phyloP scores from a whole-genome alignment of 345 rosid genomes.

The Dipteronia dyeriana region DNA sequence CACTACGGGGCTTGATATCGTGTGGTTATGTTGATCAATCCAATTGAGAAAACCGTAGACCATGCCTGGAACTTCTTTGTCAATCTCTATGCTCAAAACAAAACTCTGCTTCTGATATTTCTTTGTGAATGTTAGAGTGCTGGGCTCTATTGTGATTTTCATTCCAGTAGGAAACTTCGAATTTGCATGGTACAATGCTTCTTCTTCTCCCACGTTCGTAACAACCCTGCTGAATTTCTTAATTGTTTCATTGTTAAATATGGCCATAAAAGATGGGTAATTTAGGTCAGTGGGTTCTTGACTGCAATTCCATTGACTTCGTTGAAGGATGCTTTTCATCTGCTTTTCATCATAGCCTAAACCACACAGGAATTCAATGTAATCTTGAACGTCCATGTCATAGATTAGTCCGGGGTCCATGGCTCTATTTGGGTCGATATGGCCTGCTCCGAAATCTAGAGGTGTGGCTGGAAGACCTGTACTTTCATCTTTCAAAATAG shows the following conservation, averaged over 20 bases:
- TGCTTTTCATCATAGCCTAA: constrained; percentile 34
- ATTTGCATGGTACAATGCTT: constrained; percentile 23
- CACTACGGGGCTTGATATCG: constrained; percentile 41
- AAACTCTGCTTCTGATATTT: constrained; percentile 20
- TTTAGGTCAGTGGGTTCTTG: constrained; percentile 24
- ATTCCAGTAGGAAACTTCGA: constrained; percentile 14
- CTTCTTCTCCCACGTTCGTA: constrained; percentile 32
- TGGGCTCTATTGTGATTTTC: constrained; percentile 21
- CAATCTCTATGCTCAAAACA: constrained; percentile 19
- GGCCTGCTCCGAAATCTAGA: constrained; percentile 42
- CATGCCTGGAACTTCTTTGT: neutral
- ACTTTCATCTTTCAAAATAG: constrained; percentile 20
- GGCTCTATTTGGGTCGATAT: constrained; percentile 42
- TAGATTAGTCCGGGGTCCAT: constrained; percentile 48
- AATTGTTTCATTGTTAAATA: constrained; percentile 16
- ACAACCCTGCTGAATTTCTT: constrained; percentile 27
- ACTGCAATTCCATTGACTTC: constrained; percentile 37
- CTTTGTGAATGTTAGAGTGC: constrained; percentile 16
- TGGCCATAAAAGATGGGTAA: constrained; percentile 37
- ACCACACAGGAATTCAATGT: constrained; percentile 37
- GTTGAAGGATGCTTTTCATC: constrained; percentile 35
- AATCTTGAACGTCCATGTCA: constrained; percentile 36
- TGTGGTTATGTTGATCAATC: constrained; percentile 37
- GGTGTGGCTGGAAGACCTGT: constrained; percentile 32
- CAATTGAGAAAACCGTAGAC: constrained; percentile 35